Base-by-base conservation (phyloP, 352 stramenopile species). In the Vaucheria bursata region DNA sequence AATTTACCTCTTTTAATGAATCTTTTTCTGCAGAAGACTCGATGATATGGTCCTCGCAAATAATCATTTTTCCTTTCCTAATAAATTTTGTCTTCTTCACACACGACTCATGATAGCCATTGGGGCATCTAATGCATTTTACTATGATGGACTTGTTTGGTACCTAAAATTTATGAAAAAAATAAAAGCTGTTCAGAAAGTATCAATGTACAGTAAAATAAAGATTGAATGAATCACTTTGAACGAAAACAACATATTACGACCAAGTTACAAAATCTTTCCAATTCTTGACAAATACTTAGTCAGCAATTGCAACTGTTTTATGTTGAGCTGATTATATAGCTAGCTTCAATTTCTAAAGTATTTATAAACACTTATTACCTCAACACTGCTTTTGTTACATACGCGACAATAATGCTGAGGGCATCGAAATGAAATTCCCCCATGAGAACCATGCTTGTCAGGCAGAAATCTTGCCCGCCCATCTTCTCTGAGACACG, bases 341-440 rank as follows among this genome's bases (percentile, higher is more conserved):
- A n/a, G n/a, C n/a, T n/a, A n/a, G n/a, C n/a, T n/a, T n/a, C n/a
- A n/a, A n/a, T n/a, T n/a, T n/a, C n/a, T n/a, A n/a, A n/a, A n/a
- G n/a, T n/a, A n/a, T n/a, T n/a, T n/a, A n/a, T n/a, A n/a, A n/a
- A n/a, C n/a, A n/a, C n/a, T 50, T 1, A 70, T 66, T 25, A 82
- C 52, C 29, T 79, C 65, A 66, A 37, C 74, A 29, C 66, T 76
- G 8, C 40, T 81, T 67, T 78, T 81, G n/a, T 49, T 45, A 73
- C 91, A 96, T 2, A 85, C 84, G 71, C 91, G 86, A 79, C 91
- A 96, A 73, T 90, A 93, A 78, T 96, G 91, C 68, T 91, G 94
- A 33, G 91, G 90, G 71, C 91, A 96, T 37, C 90, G 88, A 76
- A 96, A 96, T 4, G 89, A 86, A 69, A 12, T 5, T 12, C 5